A percentile compares a stretch with the other conserved stretches of the same genome.
Evolutionary conservation across 2,329 filamentous ascomycete species (phyloP).

Genomic region (Aspergillus fumigatus): DNA sequence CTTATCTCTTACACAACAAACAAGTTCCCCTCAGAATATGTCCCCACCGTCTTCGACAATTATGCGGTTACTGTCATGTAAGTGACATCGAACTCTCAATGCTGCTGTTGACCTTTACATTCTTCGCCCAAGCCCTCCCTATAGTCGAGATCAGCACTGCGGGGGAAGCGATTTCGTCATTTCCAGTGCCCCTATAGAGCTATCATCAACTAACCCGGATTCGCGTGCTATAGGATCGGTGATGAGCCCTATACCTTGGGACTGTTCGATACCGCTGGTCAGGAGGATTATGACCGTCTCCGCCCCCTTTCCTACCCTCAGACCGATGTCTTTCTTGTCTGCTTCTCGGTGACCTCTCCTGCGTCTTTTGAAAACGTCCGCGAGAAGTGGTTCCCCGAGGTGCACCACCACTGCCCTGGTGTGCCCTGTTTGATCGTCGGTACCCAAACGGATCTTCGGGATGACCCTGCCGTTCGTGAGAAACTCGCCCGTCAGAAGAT

Average conservation of each 20-base stretch:
- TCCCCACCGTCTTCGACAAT: conserved; percentile 98
- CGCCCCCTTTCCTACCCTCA: conserved; percentile 96
- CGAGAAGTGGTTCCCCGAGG: conserved; percentile 98
- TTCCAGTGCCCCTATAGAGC: neutral
- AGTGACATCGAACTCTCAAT: conserved; percentile 42
- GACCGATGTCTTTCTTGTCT: conserved; percentile 97
- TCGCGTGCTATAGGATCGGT: conserved; percentile 68
- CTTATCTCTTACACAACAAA: conserved; percentile 99
- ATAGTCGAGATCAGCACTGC: neutral
- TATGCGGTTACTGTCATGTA: conserved; percentile 99
- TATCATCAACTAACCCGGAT: conserved; percentile 5
- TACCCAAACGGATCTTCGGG: conserved; percentile 92
- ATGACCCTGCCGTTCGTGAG: conserved; percentile 79
- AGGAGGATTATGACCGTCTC: conserved; percentile 98
- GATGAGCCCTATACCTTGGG: conserved; percentile 97
- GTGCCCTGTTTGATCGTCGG: conserved; percentile 97
- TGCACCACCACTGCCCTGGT: conserved; percentile 96
- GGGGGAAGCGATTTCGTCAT: neutral
- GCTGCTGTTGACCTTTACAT: neutral
- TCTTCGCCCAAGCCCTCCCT: neutral
- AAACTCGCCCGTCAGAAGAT: conserved; percentile 96
- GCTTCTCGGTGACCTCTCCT: conserved; percentile 95
- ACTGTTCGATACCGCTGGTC: conserved; percentile 95
- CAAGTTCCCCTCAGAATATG: conserved; percentile 99
- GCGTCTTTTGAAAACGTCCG: conserved; percentile 98